phyloP scores from a whole-genome alignment of 148 eudicot species.

The Rhododendron henanense region DNA sequence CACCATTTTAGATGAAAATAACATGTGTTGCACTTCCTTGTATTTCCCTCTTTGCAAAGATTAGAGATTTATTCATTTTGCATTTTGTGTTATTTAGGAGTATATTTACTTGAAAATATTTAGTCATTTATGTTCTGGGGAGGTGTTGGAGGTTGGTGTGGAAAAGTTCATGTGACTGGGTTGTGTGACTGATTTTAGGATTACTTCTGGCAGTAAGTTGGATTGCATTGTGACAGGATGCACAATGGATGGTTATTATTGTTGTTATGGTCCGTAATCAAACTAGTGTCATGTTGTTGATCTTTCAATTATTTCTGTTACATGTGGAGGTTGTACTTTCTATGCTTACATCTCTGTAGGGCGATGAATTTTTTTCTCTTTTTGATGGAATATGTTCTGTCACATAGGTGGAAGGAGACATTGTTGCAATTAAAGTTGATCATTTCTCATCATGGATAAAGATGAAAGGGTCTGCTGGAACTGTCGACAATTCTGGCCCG shows the following conservation, averaged over 20 bases:
- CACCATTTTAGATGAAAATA: neutral
- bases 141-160: neutral
- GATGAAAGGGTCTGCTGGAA: conserved; percentile 69
- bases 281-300: neutral
- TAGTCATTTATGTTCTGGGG: neutral
- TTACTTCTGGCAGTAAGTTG: neutral
- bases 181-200: neutral
- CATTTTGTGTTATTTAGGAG: neutral
- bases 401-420: conserved; percentile 81
- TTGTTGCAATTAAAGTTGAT: conserved; percentile 72
- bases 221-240: neutral
- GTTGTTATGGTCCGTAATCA: neutral
- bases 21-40: neutral
- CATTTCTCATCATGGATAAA: conserved; percentile 63
- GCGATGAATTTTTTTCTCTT: neutral
- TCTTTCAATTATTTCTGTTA: neutral
- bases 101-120: neutral
- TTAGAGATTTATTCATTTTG: neutral
- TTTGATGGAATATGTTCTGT: conserved; percentile 8
- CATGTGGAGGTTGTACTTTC: neutral
- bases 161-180: neutral
- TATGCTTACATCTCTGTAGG: neutral
- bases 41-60: neutral
- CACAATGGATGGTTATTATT: neutral
- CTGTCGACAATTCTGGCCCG: conserved; percentile 25